These are phyloP conservation scores for Ottelia alismoides DNA, from an alignment of 106 monocot genomes.

Conservation along the genomic window DNA sequence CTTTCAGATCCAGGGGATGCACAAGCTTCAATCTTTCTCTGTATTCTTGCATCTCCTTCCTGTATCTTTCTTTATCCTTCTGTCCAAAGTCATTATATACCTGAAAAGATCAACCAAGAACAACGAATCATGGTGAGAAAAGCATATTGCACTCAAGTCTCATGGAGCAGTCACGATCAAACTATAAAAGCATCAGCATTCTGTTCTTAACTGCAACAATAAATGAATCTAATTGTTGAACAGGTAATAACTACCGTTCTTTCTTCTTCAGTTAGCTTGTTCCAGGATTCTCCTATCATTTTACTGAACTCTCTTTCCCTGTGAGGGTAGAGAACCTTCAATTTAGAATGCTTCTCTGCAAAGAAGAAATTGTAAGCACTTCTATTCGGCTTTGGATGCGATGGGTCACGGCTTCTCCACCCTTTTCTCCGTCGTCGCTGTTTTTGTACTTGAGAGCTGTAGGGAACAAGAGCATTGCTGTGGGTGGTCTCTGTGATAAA, in stretches of 20 bases:
- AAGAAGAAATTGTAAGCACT: conserved; percentile 97
- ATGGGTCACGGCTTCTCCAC: conserved; percentile 41
- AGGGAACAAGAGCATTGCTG: conserved; percentile 2
- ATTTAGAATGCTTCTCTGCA: conserved; percentile 52
- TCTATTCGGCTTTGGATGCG: conserved; percentile 69
- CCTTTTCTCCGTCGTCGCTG: conserved; percentile 10
- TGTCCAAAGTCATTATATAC: conserved; percentile 31
- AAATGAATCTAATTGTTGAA: no score
- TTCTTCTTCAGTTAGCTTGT: conserved; percentile 54
- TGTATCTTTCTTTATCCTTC: conserved; percentile 66
- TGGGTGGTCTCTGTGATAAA: no score
- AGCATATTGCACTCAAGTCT: no score
- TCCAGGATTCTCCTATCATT: conserved; percentile 81
- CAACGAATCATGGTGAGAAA: no score
- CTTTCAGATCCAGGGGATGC: no score
- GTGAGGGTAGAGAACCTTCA: conserved; percentile 38
- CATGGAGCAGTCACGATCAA: no score
- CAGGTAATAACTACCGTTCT: no score
- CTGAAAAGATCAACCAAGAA: no score
- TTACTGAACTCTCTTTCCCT: conserved; percentile 74
- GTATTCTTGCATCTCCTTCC: conserved; percentile 54
- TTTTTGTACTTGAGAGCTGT: not conserved
- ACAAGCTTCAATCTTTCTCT: conserved; percentile 34
- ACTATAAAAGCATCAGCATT: no score
- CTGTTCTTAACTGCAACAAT: no score